Percentiles rank a stretch among this genome's conserved stretches.
These are phyloP conservation scores for Eucalyptus tenuipes DNA, from an alignment of 345 rosid genomes.

Conservation along the genomic window DNA sequence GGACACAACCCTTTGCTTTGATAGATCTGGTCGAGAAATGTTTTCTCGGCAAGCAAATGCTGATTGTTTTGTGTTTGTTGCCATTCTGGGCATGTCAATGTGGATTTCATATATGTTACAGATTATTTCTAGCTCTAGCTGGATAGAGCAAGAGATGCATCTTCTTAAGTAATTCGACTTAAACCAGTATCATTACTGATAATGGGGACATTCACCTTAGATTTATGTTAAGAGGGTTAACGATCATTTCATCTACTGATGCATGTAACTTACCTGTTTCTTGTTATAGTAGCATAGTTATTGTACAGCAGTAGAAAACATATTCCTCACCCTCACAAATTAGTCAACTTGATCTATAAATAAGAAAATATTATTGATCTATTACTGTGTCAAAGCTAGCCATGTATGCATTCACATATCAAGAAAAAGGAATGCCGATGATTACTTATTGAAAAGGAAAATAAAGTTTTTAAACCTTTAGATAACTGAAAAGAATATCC, in stretches of 20 bases:
- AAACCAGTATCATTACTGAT: background rate
- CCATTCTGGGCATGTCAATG: background rate
- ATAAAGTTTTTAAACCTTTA: background rate
- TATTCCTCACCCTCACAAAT: background rate
- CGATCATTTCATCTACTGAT: background rate
- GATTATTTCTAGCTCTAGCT: background rate
- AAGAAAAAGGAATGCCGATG: background rate
- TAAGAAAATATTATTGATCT: background rate
- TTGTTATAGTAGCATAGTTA: background rate
- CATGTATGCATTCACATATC: background rate
- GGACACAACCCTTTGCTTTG: constrained; percentile 8
- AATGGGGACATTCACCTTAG: background rate
- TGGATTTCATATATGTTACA: background rate
- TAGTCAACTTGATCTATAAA: background rate
- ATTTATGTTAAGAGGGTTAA: background rate
- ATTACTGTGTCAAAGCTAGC: background rate
- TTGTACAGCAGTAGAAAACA: background rate
- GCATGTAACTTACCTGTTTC: background rate
- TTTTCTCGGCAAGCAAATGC: background rate
- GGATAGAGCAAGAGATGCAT: background rate
- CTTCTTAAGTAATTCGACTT: background rate
- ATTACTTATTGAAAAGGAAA: background rate
- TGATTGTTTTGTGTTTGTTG: background rate
- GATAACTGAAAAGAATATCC: background rate
- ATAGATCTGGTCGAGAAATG: background rate